Percentiles rank a stretch among this genome's conserved stretches.
phyloP scores from a whole-genome alignment of 768 basidiomycete genomes.

The Heimioporus sp. region DNA sequence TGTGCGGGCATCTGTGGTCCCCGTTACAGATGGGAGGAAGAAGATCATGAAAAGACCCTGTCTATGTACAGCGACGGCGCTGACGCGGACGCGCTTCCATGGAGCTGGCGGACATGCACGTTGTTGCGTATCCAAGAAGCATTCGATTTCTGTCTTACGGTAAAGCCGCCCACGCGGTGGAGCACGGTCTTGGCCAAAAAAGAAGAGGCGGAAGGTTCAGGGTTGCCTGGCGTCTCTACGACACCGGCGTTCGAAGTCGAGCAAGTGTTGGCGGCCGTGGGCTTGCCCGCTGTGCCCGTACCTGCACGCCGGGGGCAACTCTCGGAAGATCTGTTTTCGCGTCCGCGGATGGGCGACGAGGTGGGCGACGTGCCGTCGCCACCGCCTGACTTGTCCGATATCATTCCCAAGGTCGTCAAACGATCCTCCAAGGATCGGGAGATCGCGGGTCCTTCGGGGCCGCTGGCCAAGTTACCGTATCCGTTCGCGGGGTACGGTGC shows the following conservation, averaged over 20 bases:
- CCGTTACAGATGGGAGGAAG: constrained; percentile 81
- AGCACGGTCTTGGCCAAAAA: constrained; percentile 32
- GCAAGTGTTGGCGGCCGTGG: constrained; percentile 58
- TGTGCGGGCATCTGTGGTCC: constrained; percentile 86
- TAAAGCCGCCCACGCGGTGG: constrained; percentile 36
- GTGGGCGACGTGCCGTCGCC: constrained; percentile 22
- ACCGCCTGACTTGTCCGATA: constrained; percentile 32
- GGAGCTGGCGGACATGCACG: constrained; percentile 78
- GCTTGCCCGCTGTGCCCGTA: constrained; percentile 45
- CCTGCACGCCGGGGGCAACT: constrained; percentile 59
- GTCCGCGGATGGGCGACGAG: constrained; percentile 35
- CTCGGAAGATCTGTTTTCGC: constrained; percentile 62
- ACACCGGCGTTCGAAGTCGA: constrained; percentile 47
- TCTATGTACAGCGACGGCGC: constrained; percentile 47
- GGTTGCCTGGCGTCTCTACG: constrained; percentile 28
- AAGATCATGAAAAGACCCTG: constrained; percentile 59
- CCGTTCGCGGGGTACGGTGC: constrained; percentile 65
- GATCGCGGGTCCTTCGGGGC: constrained; percentile 35
- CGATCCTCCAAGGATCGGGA: constrained; percentile 47
- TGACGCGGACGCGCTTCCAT: constrained; percentile 56
- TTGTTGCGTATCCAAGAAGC: constrained; percentile 71
- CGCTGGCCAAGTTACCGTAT: constrained; percentile 60
- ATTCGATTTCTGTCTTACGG: constrained; percentile 74
- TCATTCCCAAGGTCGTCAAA: constrained; percentile 48
- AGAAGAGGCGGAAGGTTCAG: constrained; percentile 22